These are phyloP conservation scores for Fusarium abutilonis DNA, from an alignment of 2,329 filamentous ascomycete genomes.

Conservation along the genomic window DNA sequence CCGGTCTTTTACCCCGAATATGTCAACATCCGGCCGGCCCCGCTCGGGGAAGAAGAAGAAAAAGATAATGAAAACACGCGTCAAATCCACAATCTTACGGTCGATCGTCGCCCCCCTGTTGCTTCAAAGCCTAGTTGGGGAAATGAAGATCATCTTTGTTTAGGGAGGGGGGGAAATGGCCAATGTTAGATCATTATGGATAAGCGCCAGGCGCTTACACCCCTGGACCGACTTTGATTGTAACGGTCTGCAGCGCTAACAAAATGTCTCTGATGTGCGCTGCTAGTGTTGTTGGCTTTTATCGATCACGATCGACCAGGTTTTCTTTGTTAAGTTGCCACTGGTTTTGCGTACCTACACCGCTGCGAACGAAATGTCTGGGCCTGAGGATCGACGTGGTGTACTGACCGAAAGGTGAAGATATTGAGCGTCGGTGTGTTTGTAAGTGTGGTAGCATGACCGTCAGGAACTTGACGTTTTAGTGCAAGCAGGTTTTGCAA, in stretches of 20 bases:
- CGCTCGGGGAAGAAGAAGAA: conserved; percentile 10
- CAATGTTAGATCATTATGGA: neutral
- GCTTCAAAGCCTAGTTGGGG: conserved; percentile 31
- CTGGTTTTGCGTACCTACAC: conserved; percentile 13
- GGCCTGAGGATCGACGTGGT: conserved; percentile 25
- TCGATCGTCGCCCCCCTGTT: conserved; percentile 24
- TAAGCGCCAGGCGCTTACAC: conserved; percentile 36
- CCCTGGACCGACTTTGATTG: conserved; percentile 8
- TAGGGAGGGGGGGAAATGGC: conserved; percentile 1
- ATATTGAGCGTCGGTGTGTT: neutral
- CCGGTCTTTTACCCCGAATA: conserved; percentile 7
- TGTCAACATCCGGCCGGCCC: conserved; percentile 23
- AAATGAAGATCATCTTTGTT: conserved; percentile 44
- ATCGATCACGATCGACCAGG: conserved; percentile 32
- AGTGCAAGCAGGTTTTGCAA: conserved; percentile 19
- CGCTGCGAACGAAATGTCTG: conserved; percentile 9
- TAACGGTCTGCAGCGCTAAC: conserved; percentile 22
- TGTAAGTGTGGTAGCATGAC: conserved; percentile 6
- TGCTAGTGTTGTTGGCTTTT: conserved; percentile 1
- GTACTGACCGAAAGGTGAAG: conserved; percentile 11
- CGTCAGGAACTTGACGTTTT: conserved; percentile 23
- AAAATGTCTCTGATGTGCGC: conserved; percentile 24
- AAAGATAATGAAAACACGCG: conserved; percentile 34
- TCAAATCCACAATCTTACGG: conserved; percentile 33
- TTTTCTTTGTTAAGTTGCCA: conserved; percentile 20